Evolutionary conservation across 768 basidiomycete species (phyloP), one percentile per base, ranked within the genome.

Genomic region (Serendipita sp.): DNA sequence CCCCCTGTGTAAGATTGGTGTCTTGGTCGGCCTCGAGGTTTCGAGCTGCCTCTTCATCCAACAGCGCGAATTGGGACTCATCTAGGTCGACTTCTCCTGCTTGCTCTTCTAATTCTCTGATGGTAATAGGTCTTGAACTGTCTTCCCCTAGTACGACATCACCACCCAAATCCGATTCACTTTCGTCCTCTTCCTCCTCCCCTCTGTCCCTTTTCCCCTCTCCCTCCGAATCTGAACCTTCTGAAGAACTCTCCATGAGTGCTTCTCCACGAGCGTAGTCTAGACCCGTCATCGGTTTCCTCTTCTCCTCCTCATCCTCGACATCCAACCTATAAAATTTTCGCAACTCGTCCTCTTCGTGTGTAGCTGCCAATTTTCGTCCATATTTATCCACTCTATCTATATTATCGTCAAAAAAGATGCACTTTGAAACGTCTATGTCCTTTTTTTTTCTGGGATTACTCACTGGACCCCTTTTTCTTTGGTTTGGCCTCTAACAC

Each of bases 261-360:
- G 86, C 85, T 70, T 86, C 87, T 64, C 96, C 96, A 66, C 96
- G 87, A 58, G 96, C 96, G 70, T 87, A 89, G 74, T 97, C 95
- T 34, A 83, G 79, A 60, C 75, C 75, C 38, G 24, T 24, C 24
- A 24, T 24, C 24, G 24, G 24, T 2, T 74, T 58, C 18, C 73
- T 74, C 30, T 74, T 68, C 28, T 73, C 75, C 16, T 75, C 77
- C 37, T 78, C 79, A 28, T 74, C 74, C 64, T 83, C 82, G 30
- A 53, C 69, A 34, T 64, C 68, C 15, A 93, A 77, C 34, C 83
- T 86, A 72, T 95, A 95, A 74, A 89, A 94, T 60, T 85, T 81
- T 66, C 82, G 82, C 46, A 96, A 73, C 69, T 85, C 83, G 65
- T 92, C 91, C 64, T 81, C 78, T 63, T 91, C 86, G 58, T 88